Evolutionary conservation across 768 basidiomycete species (phyloP).

Genomic region (Punctularia strigosozonata): DNA sequence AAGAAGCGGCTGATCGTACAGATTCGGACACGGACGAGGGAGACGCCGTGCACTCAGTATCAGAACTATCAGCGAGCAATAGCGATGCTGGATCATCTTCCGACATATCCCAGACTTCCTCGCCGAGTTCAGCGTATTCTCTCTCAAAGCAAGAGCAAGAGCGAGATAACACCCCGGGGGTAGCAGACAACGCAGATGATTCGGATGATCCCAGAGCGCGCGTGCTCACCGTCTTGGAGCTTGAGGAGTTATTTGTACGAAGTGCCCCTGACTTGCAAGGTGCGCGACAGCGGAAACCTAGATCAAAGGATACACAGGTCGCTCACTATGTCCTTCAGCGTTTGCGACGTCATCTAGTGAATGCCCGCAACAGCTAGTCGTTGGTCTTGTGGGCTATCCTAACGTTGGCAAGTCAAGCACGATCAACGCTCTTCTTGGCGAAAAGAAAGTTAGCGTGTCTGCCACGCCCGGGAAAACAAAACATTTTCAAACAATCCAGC

Average conservation of each 20-base stretch:
- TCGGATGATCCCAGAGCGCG: constrained; percentile 53
- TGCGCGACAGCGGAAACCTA: constrained; percentile 27
- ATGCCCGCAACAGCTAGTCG: constrained; percentile 50
- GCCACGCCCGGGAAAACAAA: constrained; percentile 98
- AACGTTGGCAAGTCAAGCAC: constrained; percentile 99
- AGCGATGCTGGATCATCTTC: too few relatives aligned
- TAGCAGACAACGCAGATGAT: constrained; percentile 39
- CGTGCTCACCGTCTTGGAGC: constrained; percentile 75
- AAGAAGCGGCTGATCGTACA: constrained; percentile 17
- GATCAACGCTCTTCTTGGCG: constrained; percentile 90
- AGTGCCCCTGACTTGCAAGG: constrained; percentile 63
- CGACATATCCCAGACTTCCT: neutral
- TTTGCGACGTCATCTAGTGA: constrained; percentile 50
- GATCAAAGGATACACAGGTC: too few relatives aligned
- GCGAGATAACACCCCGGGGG: constrained; percentile 29
- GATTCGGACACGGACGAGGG: constrained; percentile 13
- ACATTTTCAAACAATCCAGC: constrained; percentile 95
- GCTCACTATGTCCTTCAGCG: constrained; percentile 24
- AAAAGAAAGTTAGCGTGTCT: constrained; percentile 97
- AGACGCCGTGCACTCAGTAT: constrained; percentile 4
- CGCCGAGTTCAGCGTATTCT: constrained; percentile 9
- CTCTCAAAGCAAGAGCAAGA: constrained; percentile 13
- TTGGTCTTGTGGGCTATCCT: constrained; percentile 94
- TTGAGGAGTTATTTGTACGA: constrained; percentile 71
- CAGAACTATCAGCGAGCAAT: too few relatives aligned